These are phyloP conservation scores for Chrysoporthe austroafricana DNA, from an alignment of 2,329 filamentous ascomycete species.

Conservation along the genomic window DNA sequence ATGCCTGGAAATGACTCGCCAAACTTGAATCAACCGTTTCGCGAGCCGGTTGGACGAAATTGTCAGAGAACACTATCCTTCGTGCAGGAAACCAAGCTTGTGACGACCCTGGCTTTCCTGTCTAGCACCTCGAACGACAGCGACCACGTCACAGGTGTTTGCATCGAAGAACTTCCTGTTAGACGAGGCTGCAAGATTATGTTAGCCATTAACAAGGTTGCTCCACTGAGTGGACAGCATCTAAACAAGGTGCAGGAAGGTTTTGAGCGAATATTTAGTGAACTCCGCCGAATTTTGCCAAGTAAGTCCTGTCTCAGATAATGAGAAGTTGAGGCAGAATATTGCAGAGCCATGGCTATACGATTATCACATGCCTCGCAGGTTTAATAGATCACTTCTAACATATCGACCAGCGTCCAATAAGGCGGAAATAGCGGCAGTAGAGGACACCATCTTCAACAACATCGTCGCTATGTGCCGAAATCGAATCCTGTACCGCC, in stretches of 20 bases:
- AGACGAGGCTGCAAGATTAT: constrained; percentile 8
- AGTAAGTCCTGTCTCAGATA: constrained; percentile 2
- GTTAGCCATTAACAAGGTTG: constrained; percentile 17
- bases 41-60: neutral
- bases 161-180: constrained; percentile 12
- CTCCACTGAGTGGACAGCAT: neutral
- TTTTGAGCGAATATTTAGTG: constrained; percentile 17
- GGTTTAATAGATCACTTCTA: neutral
- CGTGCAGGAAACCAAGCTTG: constrained; percentile 14
- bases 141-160: constrained; percentile 20
- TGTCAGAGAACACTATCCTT: constrained; percentile 4
- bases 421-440: neutral
- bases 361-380: no score
- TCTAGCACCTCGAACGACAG: constrained; percentile 9
- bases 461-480: constrained; percentile 20
- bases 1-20: neutral
- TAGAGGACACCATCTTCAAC: constrained; percentile 11
- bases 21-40: neutral
- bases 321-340: neutral
- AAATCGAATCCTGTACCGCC: constrained; percentile 11
- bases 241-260: constrained; percentile 8
- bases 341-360: no score
- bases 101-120: constrained; percentile 19
- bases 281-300: neutral
- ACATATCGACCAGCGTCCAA: neutral